A percentile compares a stretch with the other conserved stretches of the same genome.
Conservation (phyloP, 2,329 filamentous ascomycete genomes). For the Seiridium unicorne region DNA sequence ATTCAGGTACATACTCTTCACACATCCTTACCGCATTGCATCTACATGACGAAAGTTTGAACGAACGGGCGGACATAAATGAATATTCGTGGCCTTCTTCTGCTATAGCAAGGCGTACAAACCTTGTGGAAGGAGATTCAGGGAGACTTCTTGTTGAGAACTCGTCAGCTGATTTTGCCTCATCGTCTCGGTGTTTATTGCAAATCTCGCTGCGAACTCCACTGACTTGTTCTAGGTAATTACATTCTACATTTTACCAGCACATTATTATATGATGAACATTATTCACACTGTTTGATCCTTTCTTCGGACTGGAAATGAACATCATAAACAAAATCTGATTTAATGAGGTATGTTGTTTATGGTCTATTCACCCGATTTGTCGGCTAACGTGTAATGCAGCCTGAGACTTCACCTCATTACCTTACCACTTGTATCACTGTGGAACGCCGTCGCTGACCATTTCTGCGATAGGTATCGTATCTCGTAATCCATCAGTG, state of each 20-base stretch:
- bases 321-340: slow-evolving; percentile 33
- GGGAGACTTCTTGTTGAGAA: slow-evolving; percentile 61
- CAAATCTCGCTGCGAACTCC: not conserved
- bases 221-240: slow-evolving; percentile 7
- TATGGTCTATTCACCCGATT: not conserved
- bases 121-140: slow-evolving; percentile 50
- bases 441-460: not conserved
- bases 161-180: slow-evolving; percentile 61
- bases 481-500: not conserved
- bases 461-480: not conserved
- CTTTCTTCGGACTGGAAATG: slow-evolving; percentile 31
- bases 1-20: slow-evolving; percentile 39
- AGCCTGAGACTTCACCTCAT: slow-evolving; percentile 22
- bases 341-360: slow-evolving; percentile 34
- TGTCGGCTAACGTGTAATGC: not conserved
- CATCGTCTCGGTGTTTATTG: not conserved
- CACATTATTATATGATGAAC: slow-evolving; percentile 29
- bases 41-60: slow-evolving; percentile 61
- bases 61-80: slow-evolving; percentile 70
- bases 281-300: slow-evolving; percentile 40
- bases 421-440: not conserved
- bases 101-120: slow-evolving; percentile 61
- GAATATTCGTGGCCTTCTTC: slow-evolving; percentile 48
- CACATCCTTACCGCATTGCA: slow-evolving; percentile 13
- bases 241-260: not conserved